These are phyloP conservation scores for Persicaria tinctoria DNA, from an alignment of 148 eudicot genomes.

Conservation along the genomic window DNA sequence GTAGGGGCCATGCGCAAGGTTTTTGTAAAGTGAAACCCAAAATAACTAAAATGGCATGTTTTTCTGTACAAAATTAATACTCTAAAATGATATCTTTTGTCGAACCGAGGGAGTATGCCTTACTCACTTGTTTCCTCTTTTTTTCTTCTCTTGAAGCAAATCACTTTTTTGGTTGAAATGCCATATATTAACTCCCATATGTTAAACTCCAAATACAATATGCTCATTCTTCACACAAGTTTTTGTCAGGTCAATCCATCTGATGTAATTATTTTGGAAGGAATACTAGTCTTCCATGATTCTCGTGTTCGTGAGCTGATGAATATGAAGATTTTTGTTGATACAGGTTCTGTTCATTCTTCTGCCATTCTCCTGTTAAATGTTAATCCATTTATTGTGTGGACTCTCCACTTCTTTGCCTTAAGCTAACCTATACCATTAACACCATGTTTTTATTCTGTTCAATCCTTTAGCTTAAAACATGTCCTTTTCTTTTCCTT, in stretches of 20 bases:
- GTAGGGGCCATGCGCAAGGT: too few relatives aligned
- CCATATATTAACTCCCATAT: background rate
- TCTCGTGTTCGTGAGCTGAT: slow-evolving; percentile 72
- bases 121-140: too few relatives aligned
- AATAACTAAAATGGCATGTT: too few relatives aligned
- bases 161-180: background rate
- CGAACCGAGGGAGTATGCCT: too few relatives aligned
- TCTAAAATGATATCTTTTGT: too few relatives aligned
- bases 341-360: slow-evolving; percentile 60
- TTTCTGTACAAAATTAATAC: too few relatives aligned
- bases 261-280: slow-evolving; percentile 94
- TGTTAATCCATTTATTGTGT: background rate
- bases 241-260: slow-evolving; percentile 88
- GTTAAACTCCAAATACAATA: background rate
- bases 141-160: too few relatives aligned
- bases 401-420: background rate
- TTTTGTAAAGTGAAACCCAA: too few relatives aligned
- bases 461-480: background rate
- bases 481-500: background rate
- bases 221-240: background rate
- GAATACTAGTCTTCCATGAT: slow-evolving; percentile 93
- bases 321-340: slow-evolving; percentile 99
- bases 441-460: background rate
- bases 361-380: background rate
- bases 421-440: background rate